phyloP scores from a whole-genome alignment of 768 basidiomycete genomes.

The Asterophora lycoperdoides region DNA sequence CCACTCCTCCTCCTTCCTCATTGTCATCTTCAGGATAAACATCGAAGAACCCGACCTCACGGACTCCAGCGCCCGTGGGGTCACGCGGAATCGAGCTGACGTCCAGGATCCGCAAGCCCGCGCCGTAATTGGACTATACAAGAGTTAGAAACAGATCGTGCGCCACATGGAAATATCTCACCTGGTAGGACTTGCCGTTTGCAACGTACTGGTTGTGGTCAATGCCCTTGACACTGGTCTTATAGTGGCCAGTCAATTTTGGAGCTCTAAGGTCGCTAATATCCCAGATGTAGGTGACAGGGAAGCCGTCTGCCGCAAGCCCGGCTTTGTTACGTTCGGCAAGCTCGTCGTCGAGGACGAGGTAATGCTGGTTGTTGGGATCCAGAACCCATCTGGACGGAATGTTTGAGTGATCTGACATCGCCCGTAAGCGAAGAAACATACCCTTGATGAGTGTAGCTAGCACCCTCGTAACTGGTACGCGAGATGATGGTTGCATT shows the following conservation, averaged over 20 bases:
- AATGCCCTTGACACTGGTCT: constrained; percentile 21
- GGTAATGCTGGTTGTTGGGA: constrained; percentile 23
- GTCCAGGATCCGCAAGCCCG: constrained; percentile 26
- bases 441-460: constrained; percentile 30
- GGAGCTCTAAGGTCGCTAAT: constrained; percentile 24
- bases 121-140: constrained; percentile 22
- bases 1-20: neutral
- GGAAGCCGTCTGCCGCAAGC: constrained; percentile 19
- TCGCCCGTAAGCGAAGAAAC: neutral
- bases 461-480: constrained; percentile 26
- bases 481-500: constrained; percentile 23
- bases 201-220: constrained; percentile 28
- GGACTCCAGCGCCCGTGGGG: constrained; percentile 24
- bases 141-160: neutral
- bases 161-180: neutral
- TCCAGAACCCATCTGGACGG: constrained; percentile 21
- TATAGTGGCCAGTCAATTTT: constrained; percentile 25
- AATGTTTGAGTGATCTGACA: no score
- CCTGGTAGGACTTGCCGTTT: constrained; percentile 24
- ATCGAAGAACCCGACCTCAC: constrained; percentile 26
- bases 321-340: constrained; percentile 20
- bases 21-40: constrained; percentile 14
- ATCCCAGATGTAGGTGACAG: constrained; percentile 30
- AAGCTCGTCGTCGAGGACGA: constrained; percentile 27
- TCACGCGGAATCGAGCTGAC: constrained; percentile 24